Evolutionary conservation across 805 yeast genomes (phyloP).

Genomic region (Ogataea allantospora): DNA sequence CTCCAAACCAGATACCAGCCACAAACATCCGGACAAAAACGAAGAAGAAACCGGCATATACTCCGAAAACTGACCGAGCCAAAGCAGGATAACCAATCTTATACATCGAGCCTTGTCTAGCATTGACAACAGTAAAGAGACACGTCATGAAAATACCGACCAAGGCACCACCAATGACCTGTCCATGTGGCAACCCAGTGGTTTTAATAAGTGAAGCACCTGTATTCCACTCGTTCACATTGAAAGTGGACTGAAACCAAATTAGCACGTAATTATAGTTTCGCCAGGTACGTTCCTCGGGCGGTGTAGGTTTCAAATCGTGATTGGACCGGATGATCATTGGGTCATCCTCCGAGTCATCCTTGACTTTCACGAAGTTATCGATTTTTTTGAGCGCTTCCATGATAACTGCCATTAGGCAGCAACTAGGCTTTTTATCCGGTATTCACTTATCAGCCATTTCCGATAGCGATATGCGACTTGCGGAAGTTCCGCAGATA

Average conservation of each 20-base stretch:
- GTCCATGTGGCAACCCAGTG: constrained; percentile 23
- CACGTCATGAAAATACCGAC: constrained; percentile 16
- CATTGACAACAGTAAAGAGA: constrained; percentile 17
- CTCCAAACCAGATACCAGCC: constrained; percentile 41
- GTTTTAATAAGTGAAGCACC: constrained; percentile 28
- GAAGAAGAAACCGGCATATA: constrained; percentile 34
- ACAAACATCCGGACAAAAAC: constrained; percentile 37
- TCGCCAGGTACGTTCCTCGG: constrained; percentile 34
- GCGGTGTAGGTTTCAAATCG: constrained; percentile 40
- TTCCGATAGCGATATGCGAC: background rate
- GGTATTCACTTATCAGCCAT: background rate
- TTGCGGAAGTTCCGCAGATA: constrained; percentile 1
- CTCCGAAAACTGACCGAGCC: constrained; percentile 39
- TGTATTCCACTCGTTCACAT: constrained; percentile 32
- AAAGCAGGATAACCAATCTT: constrained; percentile 39
- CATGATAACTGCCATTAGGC: constrained; percentile 13
- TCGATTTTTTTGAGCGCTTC: constrained; percentile 30
- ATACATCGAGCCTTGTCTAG: constrained; percentile 24
- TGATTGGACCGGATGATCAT: constrained; percentile 31
- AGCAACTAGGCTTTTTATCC: background rate
- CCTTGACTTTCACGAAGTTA: constrained; percentile 18
- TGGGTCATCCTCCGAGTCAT: constrained; percentile 27
- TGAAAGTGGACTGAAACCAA: constrained; percentile 3
- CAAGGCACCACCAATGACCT: constrained; percentile 21
- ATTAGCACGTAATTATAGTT: background rate